Evolutionary conservation across 805 yeast genomes (phyloP).

Genomic region (Metschnikowia amazonensis): DNA sequence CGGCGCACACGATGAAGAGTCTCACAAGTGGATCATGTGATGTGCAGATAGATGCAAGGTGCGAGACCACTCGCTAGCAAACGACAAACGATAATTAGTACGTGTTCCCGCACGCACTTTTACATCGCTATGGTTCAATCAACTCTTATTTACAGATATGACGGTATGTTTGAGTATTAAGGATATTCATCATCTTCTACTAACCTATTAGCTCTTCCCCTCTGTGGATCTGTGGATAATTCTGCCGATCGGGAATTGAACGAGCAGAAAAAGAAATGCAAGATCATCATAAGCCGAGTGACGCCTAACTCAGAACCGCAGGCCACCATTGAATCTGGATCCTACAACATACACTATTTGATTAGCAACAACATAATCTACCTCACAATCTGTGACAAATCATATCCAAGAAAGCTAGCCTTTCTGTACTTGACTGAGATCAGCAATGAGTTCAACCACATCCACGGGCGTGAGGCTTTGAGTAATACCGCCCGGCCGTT

Average conservation of each 20-base stretch:
- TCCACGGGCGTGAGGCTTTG: constrained; percentile 67
- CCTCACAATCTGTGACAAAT: constrained; percentile 68
- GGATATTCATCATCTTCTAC: not conserved
- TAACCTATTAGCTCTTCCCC: constrained; percentile 64
- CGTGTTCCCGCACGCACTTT: constrained; percentile 1
- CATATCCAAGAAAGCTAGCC: constrained; percentile 85
- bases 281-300: constrained; percentile 68
- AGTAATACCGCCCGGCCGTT: constrained; percentile 74
- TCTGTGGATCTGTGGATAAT: constrained; percentile 88
- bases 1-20: not conserved
- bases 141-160: constrained; percentile 61
- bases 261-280: constrained; percentile 82
- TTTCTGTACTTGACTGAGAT: constrained; percentile 83
- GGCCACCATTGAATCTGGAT: constrained; percentile 79
- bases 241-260: constrained; percentile 52
- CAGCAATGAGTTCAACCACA: constrained; percentile 72
- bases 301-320: constrained; percentile 76
- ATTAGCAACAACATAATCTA: constrained; percentile 64
- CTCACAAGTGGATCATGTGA: constrained; percentile 1
- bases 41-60: not conserved
- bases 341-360: constrained; percentile 71
- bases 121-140: constrained; percentile 56
- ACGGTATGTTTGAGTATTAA: constrained; percentile 39
- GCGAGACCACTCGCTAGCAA: not conserved
- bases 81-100: constrained; percentile 3